Evolutionary conservation across 1,284 basidiomycete genomes (phyloP).

Genomic region (Trichosporon asahii): DNA sequence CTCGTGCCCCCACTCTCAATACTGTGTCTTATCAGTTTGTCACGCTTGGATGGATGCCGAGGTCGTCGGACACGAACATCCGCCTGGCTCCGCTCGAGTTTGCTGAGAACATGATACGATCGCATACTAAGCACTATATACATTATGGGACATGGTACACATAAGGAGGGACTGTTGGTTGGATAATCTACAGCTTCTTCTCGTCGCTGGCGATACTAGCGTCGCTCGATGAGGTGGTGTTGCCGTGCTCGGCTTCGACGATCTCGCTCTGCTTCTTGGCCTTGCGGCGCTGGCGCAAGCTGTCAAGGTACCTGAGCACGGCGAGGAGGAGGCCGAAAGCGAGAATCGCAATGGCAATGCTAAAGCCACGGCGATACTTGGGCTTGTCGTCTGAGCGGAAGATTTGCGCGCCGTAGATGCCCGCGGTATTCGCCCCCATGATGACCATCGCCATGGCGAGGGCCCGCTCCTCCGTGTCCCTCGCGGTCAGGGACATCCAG

Average conservation of each 20-base stretch:
- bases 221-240: not conserved
- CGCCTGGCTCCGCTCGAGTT: not conserved
- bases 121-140: not conserved
- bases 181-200: not conserved
- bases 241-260: not conserved
- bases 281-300: slow-evolving; percentile 2
- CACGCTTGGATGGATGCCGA: not conserved
- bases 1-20: not conserved
- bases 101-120: not conserved
- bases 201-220: not conserved
- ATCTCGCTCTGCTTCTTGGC: not conserved
- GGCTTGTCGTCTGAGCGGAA: slow-evolving; percentile 39
- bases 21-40: not conserved
- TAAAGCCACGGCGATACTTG: slow-evolving; percentile 34
- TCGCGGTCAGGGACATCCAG: slow-evolving; percentile 30
- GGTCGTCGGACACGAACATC: not conserved
- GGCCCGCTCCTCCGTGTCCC: slow-evolving; percentile 31
- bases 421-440: slow-evolving; percentile 37
- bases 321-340: slow-evolving; percentile 28
- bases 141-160: not conserved
- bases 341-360: slow-evolving; percentile 31
- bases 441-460: slow-evolving; percentile 36
- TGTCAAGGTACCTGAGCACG: slow-evolving; percentile 21
- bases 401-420: slow-evolving; percentile 40
- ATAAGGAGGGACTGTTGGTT: not conserved